Evolutionary conservation across 2,329 filamentous ascomycete species (phyloP).

Genomic region (Apiospora arundinis): DNA sequence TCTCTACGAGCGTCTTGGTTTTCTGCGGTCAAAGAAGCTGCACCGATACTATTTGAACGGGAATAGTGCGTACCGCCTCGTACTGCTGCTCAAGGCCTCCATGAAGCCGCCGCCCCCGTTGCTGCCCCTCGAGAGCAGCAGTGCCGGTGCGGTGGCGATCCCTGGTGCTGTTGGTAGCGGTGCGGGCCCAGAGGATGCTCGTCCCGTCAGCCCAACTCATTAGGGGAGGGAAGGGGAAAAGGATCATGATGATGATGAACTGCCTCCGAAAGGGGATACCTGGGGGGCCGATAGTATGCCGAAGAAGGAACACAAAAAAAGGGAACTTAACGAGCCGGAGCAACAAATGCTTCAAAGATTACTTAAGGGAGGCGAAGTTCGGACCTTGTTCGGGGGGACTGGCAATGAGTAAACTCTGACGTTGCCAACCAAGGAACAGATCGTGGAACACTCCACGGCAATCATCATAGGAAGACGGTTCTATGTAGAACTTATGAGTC

Average conservation of each 20-base stretch:
- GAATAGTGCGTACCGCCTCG: slow-evolving; percentile 88
- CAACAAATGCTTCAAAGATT: not conserved
- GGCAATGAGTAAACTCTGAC: not conserved
- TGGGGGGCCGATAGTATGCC: not conserved
- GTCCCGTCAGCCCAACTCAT: slow-evolving; percentile 5
- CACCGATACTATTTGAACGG: slow-evolving; percentile 97
- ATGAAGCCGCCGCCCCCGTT: slow-evolving; percentile 25
- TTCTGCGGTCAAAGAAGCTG: slow-evolving; percentile 88
- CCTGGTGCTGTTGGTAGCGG: not conserved
- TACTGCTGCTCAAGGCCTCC: slow-evolving; percentile 75
- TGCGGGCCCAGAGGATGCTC: not conserved
- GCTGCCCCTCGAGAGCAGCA: not conserved
- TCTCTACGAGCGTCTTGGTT: slow-evolving; percentile 91
- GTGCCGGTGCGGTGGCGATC: not conserved
- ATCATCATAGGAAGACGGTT: no score
- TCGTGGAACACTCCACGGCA: no score
- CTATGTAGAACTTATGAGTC: no score
- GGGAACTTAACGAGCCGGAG: not conserved
- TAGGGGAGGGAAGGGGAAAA: not conserved
- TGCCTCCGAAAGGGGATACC: no score
- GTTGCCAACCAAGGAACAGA: not conserved
- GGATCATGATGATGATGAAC: not conserved
- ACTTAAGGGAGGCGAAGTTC: not conserved
- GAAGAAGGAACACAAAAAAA: not conserved
- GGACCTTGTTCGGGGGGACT: not conserved